Conservation (phyloP, 176 grass and related monocot genomes). For the Chrysopogon serrulatus region DNA sequence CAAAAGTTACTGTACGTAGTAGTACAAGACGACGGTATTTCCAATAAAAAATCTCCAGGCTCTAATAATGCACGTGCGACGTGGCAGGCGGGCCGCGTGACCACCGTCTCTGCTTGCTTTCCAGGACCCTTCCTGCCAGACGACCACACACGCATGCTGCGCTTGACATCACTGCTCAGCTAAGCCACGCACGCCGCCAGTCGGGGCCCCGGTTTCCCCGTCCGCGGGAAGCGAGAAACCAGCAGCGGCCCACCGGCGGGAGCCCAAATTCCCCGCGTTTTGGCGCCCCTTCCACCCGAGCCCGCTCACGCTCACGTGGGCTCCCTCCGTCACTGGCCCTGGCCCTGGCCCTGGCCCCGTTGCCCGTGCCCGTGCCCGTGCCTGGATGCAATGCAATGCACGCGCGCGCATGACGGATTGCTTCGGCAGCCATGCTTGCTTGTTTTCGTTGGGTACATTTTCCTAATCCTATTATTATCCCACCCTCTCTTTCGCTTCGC, state of each 20-base stretch:
- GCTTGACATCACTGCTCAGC: conserved; percentile 8
- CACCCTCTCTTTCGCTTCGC: not conserved
- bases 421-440: not conserved
- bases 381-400: not conserved
- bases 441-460: not conserved
- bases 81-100: too few relatives aligned
- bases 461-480: not conserved
- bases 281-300: not conserved
- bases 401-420: not conserved
- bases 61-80: too few relatives aligned
- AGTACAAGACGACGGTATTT: too few relatives aligned
- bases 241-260: too few relatives aligned
- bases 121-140: not conserved
- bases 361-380: not conserved
- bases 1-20: too few relatives aligned
- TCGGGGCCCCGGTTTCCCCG: not conserved
- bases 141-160: not conserved
- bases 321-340: not conserved
- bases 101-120: too few relatives aligned
- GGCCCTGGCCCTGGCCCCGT: too few relatives aligned
- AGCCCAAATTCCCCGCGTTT: not conserved
- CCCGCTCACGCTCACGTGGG: not conserved
- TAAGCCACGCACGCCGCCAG: not conserved
- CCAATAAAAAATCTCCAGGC: too few relatives aligned
- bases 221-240: not conserved